Percentiles rank a stretch among this genome's conserved stretches.
phyloP scores from a whole-genome alignment of 352 stramenopile genomes.

The Phytophthora vignae region DNA sequence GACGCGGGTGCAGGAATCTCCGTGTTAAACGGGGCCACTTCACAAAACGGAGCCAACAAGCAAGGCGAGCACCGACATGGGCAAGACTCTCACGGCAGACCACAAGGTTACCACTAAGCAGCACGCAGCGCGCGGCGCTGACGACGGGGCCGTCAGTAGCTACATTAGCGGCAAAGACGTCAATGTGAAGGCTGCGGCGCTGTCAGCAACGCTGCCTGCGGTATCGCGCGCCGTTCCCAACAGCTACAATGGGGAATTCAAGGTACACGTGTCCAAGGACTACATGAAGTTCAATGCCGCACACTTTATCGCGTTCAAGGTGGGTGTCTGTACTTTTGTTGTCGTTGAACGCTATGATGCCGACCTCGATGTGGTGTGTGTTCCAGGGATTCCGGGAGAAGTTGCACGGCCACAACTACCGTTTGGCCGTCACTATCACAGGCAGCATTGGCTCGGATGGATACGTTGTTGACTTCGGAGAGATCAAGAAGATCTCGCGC shows the following conservation, averaged over 20 bases:
- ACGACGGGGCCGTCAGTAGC: constrained; percentile 75
- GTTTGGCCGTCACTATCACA: constrained; percentile 90
- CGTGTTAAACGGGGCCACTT: not conserved
- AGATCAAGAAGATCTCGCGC: constrained; percentile 96
- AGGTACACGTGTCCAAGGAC: constrained; percentile 90
- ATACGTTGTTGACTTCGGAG: constrained; percentile 98
- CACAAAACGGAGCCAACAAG: constrained; percentile 13
- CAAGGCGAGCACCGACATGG: constrained; percentile 46
- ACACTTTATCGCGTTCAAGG: constrained; percentile 92
- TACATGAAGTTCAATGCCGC: constrained; percentile 94
- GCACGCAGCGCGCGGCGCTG: constrained; percentile 69
- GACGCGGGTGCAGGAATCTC: not conserved
- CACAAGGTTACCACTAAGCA: constrained; percentile 80
- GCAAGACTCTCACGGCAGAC: constrained; percentile 72
- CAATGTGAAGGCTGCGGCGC: not conserved
- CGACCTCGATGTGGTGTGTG: not conserved
- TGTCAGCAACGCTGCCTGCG: not conserved
- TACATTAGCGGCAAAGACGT: constrained; percentile 88
- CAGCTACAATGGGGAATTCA: constrained; percentile 80
- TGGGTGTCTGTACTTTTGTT: constrained; percentile 16
- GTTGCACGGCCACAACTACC: constrained; percentile 98
- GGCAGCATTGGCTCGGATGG: constrained; percentile 91
- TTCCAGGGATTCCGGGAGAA: constrained; percentile 94
- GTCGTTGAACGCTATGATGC: not conserved
- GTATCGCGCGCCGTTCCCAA: not conserved